These are phyloP conservation scores for Zygotorulaspora chibaensis DNA, from an alignment of 805 yeast species.

Conservation along the genomic window DNA sequence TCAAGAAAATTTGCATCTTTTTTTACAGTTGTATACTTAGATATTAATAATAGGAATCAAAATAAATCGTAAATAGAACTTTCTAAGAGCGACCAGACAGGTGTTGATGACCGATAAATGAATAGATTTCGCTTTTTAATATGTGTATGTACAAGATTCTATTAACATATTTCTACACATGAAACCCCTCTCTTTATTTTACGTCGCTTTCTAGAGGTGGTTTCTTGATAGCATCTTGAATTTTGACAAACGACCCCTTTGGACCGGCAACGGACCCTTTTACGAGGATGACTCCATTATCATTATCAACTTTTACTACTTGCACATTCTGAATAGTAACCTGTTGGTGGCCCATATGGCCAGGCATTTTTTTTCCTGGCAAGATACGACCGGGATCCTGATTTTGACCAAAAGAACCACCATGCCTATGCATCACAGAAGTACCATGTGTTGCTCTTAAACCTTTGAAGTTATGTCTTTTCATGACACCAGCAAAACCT, in stretches of 20 bases:
- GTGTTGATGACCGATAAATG: background rate
- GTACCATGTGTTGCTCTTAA: conserved; percentile 94
- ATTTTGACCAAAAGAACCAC: conserved; percentile 95
- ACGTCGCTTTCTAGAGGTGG: conserved; percentile 3
- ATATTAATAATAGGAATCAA: background rate
- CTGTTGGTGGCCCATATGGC: conserved; percentile 81
- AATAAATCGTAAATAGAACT: background rate
- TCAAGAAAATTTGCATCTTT: conserved; percentile 5
- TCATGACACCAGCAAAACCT: conserved; percentile 98
- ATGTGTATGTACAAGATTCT: background rate
- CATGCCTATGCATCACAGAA: conserved; percentile 86
- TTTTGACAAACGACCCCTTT: conserved; percentile 63
- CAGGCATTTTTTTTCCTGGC: conserved; percentile 98
- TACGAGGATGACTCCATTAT: conserved; percentile 72
- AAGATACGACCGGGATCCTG: conserved; percentile 94
- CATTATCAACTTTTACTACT: conserved; percentile 76
- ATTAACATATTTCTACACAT: background rate
- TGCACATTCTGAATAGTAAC: conserved; percentile 72
- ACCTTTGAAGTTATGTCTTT: conserved; percentile 86
- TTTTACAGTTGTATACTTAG: background rate
- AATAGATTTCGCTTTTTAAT: background rate
- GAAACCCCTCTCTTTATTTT: background rate
- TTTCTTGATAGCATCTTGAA: conserved; percentile 72
- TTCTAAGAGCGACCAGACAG: too few species aligned
- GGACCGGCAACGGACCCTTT: conserved; percentile 94